A percentile compares a stretch with the other conserved stretches of the same genome.
Conservation (phyloP, 371 early-diverging fungal genomes). For the Mortierella sp. region DNA sequence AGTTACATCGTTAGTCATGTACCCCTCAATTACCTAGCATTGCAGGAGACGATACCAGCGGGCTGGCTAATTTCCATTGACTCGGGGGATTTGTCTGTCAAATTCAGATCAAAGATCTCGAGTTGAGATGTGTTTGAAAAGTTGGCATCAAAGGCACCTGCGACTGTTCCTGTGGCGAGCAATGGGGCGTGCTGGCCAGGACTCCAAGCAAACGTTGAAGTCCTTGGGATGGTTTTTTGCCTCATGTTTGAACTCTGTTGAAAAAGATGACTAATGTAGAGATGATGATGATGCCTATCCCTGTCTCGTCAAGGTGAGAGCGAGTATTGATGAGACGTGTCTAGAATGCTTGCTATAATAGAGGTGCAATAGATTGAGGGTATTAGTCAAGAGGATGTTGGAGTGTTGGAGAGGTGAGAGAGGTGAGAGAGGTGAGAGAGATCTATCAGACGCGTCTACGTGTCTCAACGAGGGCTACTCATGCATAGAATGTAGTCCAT, state of each 20-base stretch:
- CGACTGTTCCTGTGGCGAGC: slow-evolving; percentile 95
- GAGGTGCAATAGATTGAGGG: too few relatives aligned
- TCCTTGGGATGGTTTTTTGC: slow-evolving; percentile 80
- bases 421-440: too few relatives aligned
- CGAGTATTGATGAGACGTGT: slow-evolving; percentile 3
- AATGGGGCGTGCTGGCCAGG: slow-evolving; percentile 79
- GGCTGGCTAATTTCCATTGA: slow-evolving; percentile 56
- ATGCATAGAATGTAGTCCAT: neutral
- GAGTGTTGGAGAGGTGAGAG: neutral
- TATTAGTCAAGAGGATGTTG: too few relatives aligned
- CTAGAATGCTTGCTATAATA: neutral
- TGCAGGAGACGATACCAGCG: slow-evolving; percentile 72
- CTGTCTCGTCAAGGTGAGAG: neutral
- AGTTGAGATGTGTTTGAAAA: slow-evolving; percentile 93
- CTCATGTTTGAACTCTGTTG: slow-evolving; percentile 39
- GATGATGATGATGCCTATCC: slow-evolving; percentile 5
- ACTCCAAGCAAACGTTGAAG: slow-evolving; percentile 88
- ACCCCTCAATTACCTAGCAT: slow-evolving; percentile 67
- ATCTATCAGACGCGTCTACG: neutral
- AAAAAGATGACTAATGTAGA: neutral
- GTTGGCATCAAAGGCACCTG: slow-evolving; percentile 96
- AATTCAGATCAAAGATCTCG: slow-evolving; percentile 88
- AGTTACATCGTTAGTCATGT: neutral
- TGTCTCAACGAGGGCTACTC: neutral
- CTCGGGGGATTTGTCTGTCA: slow-evolving; percentile 60